These are phyloP conservation scores for Kazachstania bromeliacearum DNA, from an alignment of 805 yeast species.

Conservation along the genomic window DNA sequence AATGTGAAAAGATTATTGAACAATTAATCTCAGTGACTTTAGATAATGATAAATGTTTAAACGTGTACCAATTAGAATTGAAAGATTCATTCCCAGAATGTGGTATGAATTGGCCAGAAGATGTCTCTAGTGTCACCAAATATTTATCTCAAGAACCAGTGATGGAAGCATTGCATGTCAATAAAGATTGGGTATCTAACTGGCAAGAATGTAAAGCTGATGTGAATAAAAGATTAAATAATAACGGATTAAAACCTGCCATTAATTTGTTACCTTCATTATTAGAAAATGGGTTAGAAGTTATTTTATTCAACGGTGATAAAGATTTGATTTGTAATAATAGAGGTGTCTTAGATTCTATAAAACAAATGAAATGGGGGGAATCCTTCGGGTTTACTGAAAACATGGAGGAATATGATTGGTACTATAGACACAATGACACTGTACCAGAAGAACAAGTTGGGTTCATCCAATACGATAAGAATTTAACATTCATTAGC, in stretches of 20 bases:
- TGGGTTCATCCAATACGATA: slow-evolving; percentile 43
- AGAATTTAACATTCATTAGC: slow-evolving; percentile 68
- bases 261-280: slow-evolving; percentile 58
- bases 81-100: slow-evolving; percentile 74
- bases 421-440: slow-evolving; percentile 29
- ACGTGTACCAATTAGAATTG: slow-evolving; percentile 73
- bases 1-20: slow-evolving; percentile 38
- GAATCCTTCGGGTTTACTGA: slow-evolving; percentile 35
- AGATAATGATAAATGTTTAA: slow-evolving; percentile 42
- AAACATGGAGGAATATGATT: slow-evolving; percentile 28
- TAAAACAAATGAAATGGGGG: slow-evolving; percentile 55
- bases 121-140: slow-evolving; percentile 40
- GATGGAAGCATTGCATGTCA: slow-evolving; percentile 44
- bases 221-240: slow-evolving; percentile 47
- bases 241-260: slow-evolving; percentile 48
- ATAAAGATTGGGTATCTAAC: slow-evolving; percentile 23
- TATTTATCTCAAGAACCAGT: slow-evolving; percentile 44
- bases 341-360: slow-evolving; percentile 60
- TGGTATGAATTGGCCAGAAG: slow-evolving; percentile 89
- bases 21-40: slow-evolving; percentile 22
- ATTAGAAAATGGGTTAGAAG: slow-evolving; percentile 44
- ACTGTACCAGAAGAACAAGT: slow-evolving; percentile 27
- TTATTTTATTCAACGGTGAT: slow-evolving; percentile 78
- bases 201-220: slow-evolving; percentile 76
- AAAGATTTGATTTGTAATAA: slow-evolving; percentile 84